Evolutionary conservation across 1,284 basidiomycete species (phyloP), one percentile per base, ranked within the genome.

Genomic region (Vanrija sp.): DNA sequence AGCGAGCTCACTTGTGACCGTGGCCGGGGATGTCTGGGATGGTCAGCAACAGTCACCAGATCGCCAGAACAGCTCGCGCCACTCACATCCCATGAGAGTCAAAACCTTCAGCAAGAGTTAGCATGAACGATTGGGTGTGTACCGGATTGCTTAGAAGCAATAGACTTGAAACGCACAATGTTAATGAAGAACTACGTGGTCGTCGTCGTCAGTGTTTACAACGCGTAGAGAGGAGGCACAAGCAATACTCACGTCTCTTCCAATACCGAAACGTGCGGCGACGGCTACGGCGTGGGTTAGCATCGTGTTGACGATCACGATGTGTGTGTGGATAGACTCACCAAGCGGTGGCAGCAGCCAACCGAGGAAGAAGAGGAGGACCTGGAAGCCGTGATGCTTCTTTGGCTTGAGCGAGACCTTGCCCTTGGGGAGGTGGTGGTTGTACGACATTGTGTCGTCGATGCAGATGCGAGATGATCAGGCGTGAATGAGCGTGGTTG

Each of bases 231-330:
- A 42, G 39, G 8, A 42, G 39, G 39, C 38, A 40, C 28, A 29
- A 18, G 15, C 38, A 42, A 21, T n/a, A 42, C 39, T 21, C 39
- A 42, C n/a, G n/a, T 42, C 39, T 42, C n/a, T 34, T 5, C 91
- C 93, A 65, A 98, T 85, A 26, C 95, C 95, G 77, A 98, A 98
- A 55, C 95, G 84, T 26, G 91, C 87, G 29, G 91, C 89, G 42
- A 98, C 92, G 60, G 95, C 95, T 93, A 68, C 12, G 51, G 49
- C 5, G 34, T 14, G 47, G 25, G 43, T 55, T 40, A 56, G 51
- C 14, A 28, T 16, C 12, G 12, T 15, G 26, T 38, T 10, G 28
- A 28, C 28, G 28, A 28, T 6, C 23, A 34, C 6, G 8, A 39
- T 18, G 38, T 5, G 16, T 15, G 38, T 4, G 25, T 44, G 40